Evolutionary conservation across 768 basidiomycete genomes (phyloP).

Genomic region (Tulasnella sp.): DNA sequence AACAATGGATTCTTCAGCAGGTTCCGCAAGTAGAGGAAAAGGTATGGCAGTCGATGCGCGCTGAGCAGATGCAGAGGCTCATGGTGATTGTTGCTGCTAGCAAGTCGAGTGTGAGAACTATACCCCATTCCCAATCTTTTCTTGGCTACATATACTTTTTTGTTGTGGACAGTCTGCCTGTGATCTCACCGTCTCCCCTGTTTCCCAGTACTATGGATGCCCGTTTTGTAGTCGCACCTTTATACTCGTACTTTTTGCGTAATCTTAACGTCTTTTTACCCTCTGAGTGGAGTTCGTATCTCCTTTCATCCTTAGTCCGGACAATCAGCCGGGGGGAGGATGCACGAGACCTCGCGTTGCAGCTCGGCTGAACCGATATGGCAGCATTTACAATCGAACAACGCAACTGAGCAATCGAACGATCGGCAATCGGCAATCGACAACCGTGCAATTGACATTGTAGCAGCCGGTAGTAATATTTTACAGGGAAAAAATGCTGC

Average conservation of each 20-base stretch:
- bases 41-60: too few species aligned
- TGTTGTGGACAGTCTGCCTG: background rate
- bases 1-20: background rate
- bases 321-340: background rate
- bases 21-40: too few species aligned
- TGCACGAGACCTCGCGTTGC: background rate
- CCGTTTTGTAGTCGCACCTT: slow-evolving; percentile 2
- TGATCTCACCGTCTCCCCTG: background rate
- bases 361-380: too few species aligned
- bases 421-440: too few species aligned
- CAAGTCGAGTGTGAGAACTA: background rate
- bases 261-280: background rate
- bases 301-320: background rate
- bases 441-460: too few species aligned
- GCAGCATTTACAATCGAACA: too few species aligned
- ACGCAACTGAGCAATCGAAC: too few species aligned
- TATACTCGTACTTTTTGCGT: background rate
- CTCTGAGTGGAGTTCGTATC: background rate
- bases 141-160: background rate
- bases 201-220: background rate
- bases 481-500: too few species aligned
- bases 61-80: background rate
- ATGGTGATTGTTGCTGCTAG: background rate
- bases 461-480: too few species aligned
- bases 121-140: background rate